Conservation (phyloP, 1,139 yeast species). For the Candida sp. region DNA sequence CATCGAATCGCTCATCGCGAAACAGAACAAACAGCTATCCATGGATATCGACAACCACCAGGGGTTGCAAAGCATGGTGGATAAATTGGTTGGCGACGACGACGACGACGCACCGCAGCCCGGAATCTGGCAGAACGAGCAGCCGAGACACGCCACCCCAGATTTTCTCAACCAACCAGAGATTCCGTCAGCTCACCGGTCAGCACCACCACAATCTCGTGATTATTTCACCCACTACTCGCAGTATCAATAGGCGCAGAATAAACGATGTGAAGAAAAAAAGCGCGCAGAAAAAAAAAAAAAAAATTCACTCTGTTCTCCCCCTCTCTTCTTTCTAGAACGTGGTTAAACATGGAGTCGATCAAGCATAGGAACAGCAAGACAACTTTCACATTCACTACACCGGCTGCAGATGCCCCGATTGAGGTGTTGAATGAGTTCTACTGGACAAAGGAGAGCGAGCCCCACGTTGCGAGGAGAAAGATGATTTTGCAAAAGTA, state of each 20-base stretch:
- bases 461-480: slow-evolving; percentile 81
- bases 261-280: background rate
- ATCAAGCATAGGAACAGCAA: slow-evolving; percentile 39
- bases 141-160: background rate
- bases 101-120: background rate
- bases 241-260: background rate
- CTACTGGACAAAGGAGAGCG: slow-evolving; percentile 83
- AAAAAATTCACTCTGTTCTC: background rate
- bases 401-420: slow-evolving; percentile 50
- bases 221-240: background rate
- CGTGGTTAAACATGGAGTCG: background rate
- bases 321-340: background rate
- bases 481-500: slow-evolving; percentile 72
- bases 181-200: background rate
- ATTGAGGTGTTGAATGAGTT: slow-evolving; percentile 58
- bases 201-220: background rate
- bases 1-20: slow-evolving; percentile 32
- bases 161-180: background rate
- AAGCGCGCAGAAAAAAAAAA: background rate
- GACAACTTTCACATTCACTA: slow-evolving; percentile 37
- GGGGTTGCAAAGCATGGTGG: slow-evolving; percentile 22
- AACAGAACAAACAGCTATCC: slow-evolving; percentile 19
- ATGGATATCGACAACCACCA: slow-evolving; percentile 7
- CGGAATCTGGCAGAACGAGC: slow-evolving; percentile 17
- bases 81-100: slow-evolving; percentile 16